Evolutionary conservation across 2,329 filamentous ascomycete genomes (phyloP), one percentile per base, ranked within the genome.

Genomic region (Aspergillus sp.): DNA sequence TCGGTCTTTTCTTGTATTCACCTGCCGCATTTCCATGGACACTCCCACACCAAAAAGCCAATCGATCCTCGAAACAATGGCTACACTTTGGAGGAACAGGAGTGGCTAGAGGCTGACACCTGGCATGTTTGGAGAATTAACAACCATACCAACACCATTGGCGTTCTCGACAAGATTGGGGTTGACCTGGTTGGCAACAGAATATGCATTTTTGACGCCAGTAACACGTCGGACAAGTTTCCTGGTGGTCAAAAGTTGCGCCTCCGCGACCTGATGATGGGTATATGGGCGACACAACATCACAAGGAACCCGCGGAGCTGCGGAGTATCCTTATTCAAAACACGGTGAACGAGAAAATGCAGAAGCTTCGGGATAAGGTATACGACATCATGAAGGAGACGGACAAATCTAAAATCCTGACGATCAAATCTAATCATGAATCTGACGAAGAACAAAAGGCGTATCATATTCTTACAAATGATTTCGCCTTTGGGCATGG

Each of bases 71-170:
- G 31, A 26, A 24, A 16, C 18, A 11, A 45, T 4, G 51, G 51
- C 26, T 52, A 52, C 16, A 39, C 29, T 18, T 26, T 52, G 6
- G 51, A 52, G 29, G 32, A 39, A 39, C 51, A 52, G n/a, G 51
- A 39, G 6, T 52, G 51, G 51, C n/a, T 52, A 16, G 51, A 52
- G 26, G 51, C 51, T 18, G 51, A 52, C 11, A 52, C 29, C 51
- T 52, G 51, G 51, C 51, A 52, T 20, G n/a, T 52, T 39, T 52
- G 51, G 51, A 36, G 22, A 16, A 22, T 52, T 39, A 52, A 52
- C 26, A 52, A 52, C 51, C 9, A 5, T 36, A 52, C 26, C 7
- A 52, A 52, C 29, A 39, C 10, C 4, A 14, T 39, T 14, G 51
- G 51, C n/a, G 26, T 32, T 9, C 51, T 52, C 12, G n/a, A 18